Evolutionary conservation across 2,329 filamentous ascomycete genomes (phyloP), one percentile per base, ranked within the genome.

Genomic region (Hypocreales sp.): DNA sequence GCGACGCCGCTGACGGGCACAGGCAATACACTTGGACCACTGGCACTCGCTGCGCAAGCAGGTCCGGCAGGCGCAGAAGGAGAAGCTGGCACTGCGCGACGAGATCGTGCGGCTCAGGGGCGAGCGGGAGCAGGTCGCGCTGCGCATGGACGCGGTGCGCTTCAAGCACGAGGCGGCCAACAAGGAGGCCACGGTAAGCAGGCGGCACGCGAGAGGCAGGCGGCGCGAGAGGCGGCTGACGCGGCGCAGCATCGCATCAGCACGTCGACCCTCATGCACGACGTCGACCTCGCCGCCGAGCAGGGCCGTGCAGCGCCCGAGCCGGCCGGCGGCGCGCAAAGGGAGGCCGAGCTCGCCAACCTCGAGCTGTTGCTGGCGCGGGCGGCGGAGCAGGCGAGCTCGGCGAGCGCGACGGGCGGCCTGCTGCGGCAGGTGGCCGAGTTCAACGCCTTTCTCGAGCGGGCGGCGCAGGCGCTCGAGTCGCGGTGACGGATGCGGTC

Each of bases 361-460:
- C 55, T 72, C 1, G 70, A 75, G 40, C 46, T 75, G 19, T 44
- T 64, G 7, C 53, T 75, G 18, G 61, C 64, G n/a, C 56, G 57
- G 15, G 51, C 76, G 5, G 55, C 64, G 1, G 58, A 63, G 20
- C 59, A 71, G 40, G 63, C 64, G 2, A 67, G 64, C 39, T 60
- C 53, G 21, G 48, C 49, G 13, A 58, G 61, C 27, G 51, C 55
- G 7, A 53, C 56, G 1, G 67, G 67, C 14, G 67, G 67, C 3
- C 48, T 64, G 5, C 50, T 77, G 35, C 58, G 55, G 32, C 64
- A 70, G 41, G 60, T 77, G 29, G 61, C 52, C 33, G 62, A 69
- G 25, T 77, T 77, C 40, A 78, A 77, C 36, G 60, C 59, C 18
- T 72, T 77, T 35, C 50, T 78, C 26, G 72, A 77, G 44, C 59